Conservation (phyloP, 345 rosid species). For the Euphorbia lathyris region DNA sequence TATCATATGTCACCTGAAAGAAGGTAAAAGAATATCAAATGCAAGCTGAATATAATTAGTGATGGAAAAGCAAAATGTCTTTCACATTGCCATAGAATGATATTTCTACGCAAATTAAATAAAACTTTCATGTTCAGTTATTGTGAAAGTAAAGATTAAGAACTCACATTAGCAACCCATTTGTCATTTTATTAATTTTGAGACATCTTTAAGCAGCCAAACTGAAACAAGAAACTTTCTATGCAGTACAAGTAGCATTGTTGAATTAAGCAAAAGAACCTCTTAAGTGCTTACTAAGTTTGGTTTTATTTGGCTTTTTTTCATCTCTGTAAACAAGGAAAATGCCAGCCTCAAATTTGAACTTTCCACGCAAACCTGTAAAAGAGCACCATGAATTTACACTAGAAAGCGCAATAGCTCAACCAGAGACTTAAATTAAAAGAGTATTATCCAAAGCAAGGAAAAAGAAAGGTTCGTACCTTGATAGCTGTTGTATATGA, state of each 20-base stretch:
- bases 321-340: slow-evolving; percentile 79
- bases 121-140: background rate
- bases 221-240: background rate
- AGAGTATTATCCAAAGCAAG: background rate
- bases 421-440: slow-evolving; percentile 6
- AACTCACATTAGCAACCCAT: background rate
- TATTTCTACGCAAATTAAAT: background rate
- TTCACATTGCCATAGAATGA: background rate
- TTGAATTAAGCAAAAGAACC: background rate
- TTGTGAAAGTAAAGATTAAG: background rate
- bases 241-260: background rate
- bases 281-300: slow-evolving; percentile 53
- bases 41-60: background rate
- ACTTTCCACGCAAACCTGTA: slow-evolving; percentile 66
- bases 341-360: slow-evolving; percentile 65
- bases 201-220: background rate
- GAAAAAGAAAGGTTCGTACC: slow-evolving; percentile 37
- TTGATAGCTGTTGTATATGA: slow-evolving; percentile 90
- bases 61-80: background rate
- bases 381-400: slow-evolving; percentile 16
- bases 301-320: slow-evolving; percentile 65
- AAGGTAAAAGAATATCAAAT: background rate
- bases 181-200: background rate
- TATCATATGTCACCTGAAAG: slow-evolving; percentile 78
- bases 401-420: slow-evolving; percentile 10